Conservation (phyloP, 495 filamentous ascomycete genomes). For the Hypoxylon lenormandii region DNA sequence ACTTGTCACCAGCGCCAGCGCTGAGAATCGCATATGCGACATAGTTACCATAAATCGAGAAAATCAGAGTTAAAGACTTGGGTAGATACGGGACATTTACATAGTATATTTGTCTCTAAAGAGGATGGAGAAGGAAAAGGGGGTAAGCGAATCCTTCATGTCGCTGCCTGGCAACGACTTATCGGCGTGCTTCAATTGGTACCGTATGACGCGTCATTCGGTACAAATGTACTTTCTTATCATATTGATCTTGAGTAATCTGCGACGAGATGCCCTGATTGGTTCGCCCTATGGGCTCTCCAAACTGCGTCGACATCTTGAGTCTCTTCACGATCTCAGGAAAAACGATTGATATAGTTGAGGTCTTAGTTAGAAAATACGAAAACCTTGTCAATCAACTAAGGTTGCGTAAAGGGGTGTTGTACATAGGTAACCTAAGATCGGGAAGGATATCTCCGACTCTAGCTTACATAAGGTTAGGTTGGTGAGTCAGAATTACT, state of each 20-base stretch:
- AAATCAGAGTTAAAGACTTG: background rate
- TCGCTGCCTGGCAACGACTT: background rate
- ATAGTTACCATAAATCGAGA: background rate
- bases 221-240: background rate
- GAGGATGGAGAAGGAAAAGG: background rate
- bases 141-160: background rate
- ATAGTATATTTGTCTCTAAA: background rate
- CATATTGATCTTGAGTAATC: background rate
- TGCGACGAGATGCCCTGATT: background rate
- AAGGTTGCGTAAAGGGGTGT: too few relatives aligned
- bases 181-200: background rate
- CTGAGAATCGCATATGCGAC: slow-evolving; percentile 11
- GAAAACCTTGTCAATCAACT: too few relatives aligned
- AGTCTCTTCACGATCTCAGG: too few relatives aligned
- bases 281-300: background rate
- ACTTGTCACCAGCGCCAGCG: slow-evolving; percentile 13
- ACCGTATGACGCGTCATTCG: background rate
- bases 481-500: too few relatives aligned
- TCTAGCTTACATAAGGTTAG: too few relatives aligned
- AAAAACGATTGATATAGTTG: too few relatives aligned
- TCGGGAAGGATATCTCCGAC: too few relatives aligned
- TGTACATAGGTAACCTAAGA: too few relatives aligned
- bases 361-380: too few relatives aligned
- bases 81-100: background rate
- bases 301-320: too few relatives aligned